Conservation (phyloP, 768 basidiomycete genomes). For the Chalciporus pseudorubinellus region DNA sequence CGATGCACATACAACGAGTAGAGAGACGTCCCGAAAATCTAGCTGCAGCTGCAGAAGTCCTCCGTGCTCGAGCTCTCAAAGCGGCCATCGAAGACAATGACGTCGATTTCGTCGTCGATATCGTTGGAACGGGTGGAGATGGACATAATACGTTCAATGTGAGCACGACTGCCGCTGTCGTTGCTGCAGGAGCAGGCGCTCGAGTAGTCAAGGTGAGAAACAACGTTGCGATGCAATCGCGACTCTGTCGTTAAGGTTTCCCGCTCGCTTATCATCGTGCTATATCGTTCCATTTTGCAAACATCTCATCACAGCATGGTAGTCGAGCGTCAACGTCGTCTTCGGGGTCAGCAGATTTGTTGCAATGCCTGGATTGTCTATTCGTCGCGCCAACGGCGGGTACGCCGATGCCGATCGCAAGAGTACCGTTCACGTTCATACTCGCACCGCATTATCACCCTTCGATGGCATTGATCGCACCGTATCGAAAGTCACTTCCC, state of each 20-base stretch:
- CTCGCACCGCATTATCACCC: conserved; percentile 95
- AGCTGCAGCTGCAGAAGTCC: conserved; percentile 72
- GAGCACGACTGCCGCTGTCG: conserved; percentile 89
- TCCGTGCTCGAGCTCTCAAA: conserved; percentile 65
- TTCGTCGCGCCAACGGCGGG: conserved; percentile 61
- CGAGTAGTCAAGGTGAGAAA: conserved; percentile 84
- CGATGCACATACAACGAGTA: conserved; percentile 74
- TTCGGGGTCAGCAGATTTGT: conserved; percentile 91
- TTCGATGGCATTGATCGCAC: conserved; percentile 73
- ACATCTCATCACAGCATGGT: conserved; percentile 68
- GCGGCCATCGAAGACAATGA: conserved; percentile 57
- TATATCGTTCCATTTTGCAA: neutral
- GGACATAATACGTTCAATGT: conserved; percentile 97
- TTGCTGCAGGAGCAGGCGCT: conserved; percentile 92
- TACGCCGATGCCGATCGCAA: conserved; percentile 46
- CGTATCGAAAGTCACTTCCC: conserved; percentile 80
- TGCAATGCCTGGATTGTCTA: conserved; percentile 77
- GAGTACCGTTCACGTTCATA: conserved; percentile 86
- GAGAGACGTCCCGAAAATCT: conserved; percentile 77
- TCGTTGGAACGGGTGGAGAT: conserved; percentile 64
- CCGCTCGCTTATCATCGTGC: neutral
- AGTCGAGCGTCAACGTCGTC: conserved; percentile 88
- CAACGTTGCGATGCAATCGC: neutral
- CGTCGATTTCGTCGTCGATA: conserved; percentile 65
- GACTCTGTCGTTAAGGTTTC: neutral